A percentile compares a stretch with the other conserved stretches of the same genome.
Evolutionary conservation across 179 eudicot genomes (phyloP).

Genomic region (Heliamphora pulchella): DNA sequence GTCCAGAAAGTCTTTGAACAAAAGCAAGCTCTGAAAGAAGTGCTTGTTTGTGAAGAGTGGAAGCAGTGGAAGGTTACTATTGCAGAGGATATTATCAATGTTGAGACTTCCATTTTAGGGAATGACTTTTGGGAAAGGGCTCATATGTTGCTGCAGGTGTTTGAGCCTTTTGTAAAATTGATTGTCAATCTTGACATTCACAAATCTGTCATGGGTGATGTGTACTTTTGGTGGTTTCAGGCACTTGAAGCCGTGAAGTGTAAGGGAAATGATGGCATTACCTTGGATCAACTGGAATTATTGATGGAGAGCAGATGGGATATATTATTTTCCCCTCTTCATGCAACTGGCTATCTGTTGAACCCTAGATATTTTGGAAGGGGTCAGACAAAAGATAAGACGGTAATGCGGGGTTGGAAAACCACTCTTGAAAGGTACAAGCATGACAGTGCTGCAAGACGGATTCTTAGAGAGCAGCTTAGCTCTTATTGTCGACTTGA

Average conservation of each 20-base stretch:
- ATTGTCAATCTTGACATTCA: conserved; percentile 30
- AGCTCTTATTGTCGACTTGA: conserved; percentile 33
- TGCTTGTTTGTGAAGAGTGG: conserved; percentile 36
- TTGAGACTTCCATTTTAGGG: conserved; percentile 31
- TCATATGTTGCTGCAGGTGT: conserved; percentile 35
- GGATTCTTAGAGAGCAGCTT: conserved; percentile 37
- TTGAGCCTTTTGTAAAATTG: conserved; percentile 37
- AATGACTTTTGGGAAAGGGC: conserved; percentile 43
- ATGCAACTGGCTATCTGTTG: conserved; percentile 40
- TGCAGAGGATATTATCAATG: conserved; percentile 26
- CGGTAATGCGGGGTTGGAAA: conserved; percentile 45
- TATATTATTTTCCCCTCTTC: conserved; percentile 38
- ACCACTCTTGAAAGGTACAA: conserved; percentile 34
- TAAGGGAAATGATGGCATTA: conserved; percentile 35
- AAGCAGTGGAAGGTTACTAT: conserved; percentile 37
- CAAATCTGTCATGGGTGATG: conserved; percentile 40
- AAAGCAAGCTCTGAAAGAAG: conserved; percentile 31
- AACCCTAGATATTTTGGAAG: conserved; percentile 42
- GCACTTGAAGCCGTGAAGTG: conserved; percentile 36
- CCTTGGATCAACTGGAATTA: conserved; percentile 35
- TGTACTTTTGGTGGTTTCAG: conserved; percentile 43
- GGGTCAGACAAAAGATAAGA: conserved; percentile 42
- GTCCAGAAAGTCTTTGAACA: conserved; percentile 27
- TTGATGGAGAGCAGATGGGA: conserved; percentile 44
- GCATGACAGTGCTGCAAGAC: conserved; percentile 29